Evolutionary conservation across 2,329 filamentous ascomycete species (phyloP).

Genomic region (Alternaria novae-zelandiae): DNA sequence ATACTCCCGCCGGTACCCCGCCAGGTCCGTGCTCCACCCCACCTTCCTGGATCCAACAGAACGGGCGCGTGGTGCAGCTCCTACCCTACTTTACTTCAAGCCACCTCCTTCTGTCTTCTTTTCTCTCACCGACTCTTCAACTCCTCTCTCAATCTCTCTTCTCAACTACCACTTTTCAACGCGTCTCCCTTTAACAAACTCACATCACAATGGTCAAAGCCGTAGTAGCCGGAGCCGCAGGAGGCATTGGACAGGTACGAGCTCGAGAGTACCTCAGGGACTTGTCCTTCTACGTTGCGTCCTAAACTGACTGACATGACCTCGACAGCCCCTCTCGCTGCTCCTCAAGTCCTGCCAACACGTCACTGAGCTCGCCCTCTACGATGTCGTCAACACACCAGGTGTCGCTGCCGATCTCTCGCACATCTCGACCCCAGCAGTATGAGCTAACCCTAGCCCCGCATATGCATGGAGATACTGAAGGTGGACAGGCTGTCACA

Average conservation of each 20-base stretch:
- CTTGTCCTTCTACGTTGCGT: background rate
- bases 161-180: slow-evolving; percentile 11
- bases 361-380: slow-evolving; percentile 91
- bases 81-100: slow-evolving; percentile 28
- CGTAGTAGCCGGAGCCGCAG: slow-evolving; percentile 88
- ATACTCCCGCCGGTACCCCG: slow-evolving; percentile 27
- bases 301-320: slow-evolving; percentile 18
- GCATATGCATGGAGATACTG: slow-evolving; percentile 18
- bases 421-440: slow-evolving; percentile 91
- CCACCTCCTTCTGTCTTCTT: slow-evolving; percentile 19
- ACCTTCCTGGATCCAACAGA: slow-evolving; percentile 35
- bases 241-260: slow-evolving; percentile 94
- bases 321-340: slow-evolving; percentile 83
- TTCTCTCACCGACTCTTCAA: slow-evolving; percentile 23
- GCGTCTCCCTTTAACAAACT: slow-evolving; percentile 20
- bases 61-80: slow-evolving; percentile 38
- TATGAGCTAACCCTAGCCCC: slow-evolving; percentile 52
- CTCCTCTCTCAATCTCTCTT: slow-evolving; percentile 12
- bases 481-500: slow-evolving; percentile 68
- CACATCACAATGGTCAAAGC: slow-evolving; percentile 48
- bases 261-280: slow-evolving; percentile 26
- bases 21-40: slow-evolving; percentile 35
- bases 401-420: slow-evolving; percentile 96
- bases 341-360: slow-evolving; percentile 90
- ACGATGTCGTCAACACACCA: slow-evolving; percentile 99